These are phyloP conservation scores for Amphirosellinia nigrospora DNA, from an alignment of 495 filamentous ascomycete species.

Conservation along the genomic window DNA sequence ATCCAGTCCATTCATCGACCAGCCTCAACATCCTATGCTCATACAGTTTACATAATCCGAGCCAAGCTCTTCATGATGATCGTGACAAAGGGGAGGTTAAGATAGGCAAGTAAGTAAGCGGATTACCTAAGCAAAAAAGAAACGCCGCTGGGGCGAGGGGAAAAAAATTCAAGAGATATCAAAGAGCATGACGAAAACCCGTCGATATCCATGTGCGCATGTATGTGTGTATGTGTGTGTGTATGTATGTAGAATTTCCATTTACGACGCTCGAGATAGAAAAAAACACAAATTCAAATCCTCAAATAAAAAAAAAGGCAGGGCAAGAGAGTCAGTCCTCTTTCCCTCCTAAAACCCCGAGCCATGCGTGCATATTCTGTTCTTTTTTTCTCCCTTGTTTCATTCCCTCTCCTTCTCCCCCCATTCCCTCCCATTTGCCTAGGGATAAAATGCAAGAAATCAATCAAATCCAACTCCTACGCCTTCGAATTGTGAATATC, in stretches of 20 bases:
- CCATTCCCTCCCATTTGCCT: too few relatives aligned
- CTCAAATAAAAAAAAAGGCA: not conserved
- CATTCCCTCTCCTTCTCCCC: not conserved
- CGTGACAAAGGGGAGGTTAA: constrained; percentile 8
- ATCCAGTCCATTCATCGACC: not conserved
- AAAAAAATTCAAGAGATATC: not conserved
- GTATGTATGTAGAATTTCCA: constrained; percentile 10
- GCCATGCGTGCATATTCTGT: constrained; percentile 12
- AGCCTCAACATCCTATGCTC: not conserved
- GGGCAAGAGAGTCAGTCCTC: constrained; percentile 24
- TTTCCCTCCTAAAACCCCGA: constrained; percentile 37
- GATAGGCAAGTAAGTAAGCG: too few relatives aligned
- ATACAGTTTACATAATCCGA: too few relatives aligned
- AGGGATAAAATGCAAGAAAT: not conserved
- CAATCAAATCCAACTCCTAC: not conserved
- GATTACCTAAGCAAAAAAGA: constrained; percentile 10
- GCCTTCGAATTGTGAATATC: not conserved
- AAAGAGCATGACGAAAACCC: not conserved
- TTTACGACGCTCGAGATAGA: not conserved
- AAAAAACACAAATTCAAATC: not conserved
- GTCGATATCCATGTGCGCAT: not conserved
- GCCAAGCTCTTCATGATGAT: too few relatives aligned
- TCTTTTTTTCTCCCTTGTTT: constrained; percentile 26
- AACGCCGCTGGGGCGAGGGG: not conserved
- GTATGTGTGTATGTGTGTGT: too few relatives aligned